Base-by-base conservation (phyloP, 2,329 filamentous ascomycete genomes). In the Stagonosporopsis cucurbitacearum region DNA sequence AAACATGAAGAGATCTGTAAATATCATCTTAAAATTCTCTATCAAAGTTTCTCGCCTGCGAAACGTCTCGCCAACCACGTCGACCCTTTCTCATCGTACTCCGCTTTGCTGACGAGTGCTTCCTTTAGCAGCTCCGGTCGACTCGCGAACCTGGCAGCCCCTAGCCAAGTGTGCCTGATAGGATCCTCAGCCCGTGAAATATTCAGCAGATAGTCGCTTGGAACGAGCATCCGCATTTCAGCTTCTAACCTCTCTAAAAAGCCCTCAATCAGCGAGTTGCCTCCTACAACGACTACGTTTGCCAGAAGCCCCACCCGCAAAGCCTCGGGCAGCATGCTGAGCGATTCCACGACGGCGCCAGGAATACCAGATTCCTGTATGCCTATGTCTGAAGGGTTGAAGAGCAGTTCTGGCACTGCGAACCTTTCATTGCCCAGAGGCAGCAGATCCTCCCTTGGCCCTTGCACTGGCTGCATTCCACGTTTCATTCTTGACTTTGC, bases 371-470 rank as follows among this genome's bases (percentile, higher is more conserved):
- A 87, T 67, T 96, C 91, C 42, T 86, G 85, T 75, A 97, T 86
- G 0, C 92, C 93, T 39, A 96, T 88, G 75, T 98, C 94, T 3
- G 84, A 83, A 0, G 95, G 95, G 51, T 84, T 89, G 78, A 99
- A 98, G 2, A 99, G 78, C 6, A 98, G 81, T 73, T 99, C 95
- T 0, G 95, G 94, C 0, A 96, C 89, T 2, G 86, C 81, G 71
- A 99, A 99, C 41, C 94, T 86, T 78, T 99, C 95, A 74, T 97
- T 98, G 4, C 91, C 88, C 9, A 99, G 81, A 0, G 92, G 91
- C 60, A 99, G 78, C 13, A 93, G 82, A 72, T 98, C 93, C 72
- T 98, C 94, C 22, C 75, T 72, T 0, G 82, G 81, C 11, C 75
- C 75, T 39, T 77, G 80, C 68, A 68, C 48, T 78, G 72, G 68